These are phyloP conservation scores for Pseudogymnoascus sp. DNA, from an alignment of 2,329 filamentous ascomycete species.

Conservation along the genomic window DNA sequence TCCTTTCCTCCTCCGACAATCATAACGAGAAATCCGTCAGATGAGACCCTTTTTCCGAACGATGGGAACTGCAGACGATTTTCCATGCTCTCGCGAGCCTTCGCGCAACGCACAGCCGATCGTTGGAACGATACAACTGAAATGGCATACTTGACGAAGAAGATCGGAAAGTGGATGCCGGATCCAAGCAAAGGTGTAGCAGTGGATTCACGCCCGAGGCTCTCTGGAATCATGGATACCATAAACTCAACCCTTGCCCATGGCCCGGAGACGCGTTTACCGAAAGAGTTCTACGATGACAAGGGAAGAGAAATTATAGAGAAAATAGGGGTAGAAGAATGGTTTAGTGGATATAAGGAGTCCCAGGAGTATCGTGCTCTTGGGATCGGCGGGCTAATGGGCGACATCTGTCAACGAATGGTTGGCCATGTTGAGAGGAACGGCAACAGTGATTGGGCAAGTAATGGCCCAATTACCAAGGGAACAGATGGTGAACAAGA, in stretches of 20 bases:
- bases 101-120: conserved; percentile 63
- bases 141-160: conserved; percentile 72
- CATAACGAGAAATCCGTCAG: conserved; percentile 53
- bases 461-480: conserved; percentile 32
- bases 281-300: conserved; percentile 78
- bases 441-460: conserved; percentile 38
- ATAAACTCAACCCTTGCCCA: conserved; percentile 86
- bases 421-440: conserved; percentile 56
- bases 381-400: conserved; percentile 78
- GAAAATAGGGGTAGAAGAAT: conserved; percentile 76
- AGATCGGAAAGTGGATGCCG: conserved; percentile 83
- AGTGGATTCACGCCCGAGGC: conserved; percentile 74
- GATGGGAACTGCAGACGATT: conserved; percentile 68
- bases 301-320: conserved; percentile 63
- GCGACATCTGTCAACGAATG: conserved; percentile 75
- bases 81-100: conserved; percentile 59
- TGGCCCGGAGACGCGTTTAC: conserved; percentile 69
- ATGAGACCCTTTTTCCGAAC: conserved; percentile 78
- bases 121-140: conserved; percentile 72
- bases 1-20: conserved; percentile 58
- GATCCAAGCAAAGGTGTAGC: conserved; percentile 59
- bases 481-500: conserved; percentile 41
- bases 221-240: conserved; percentile 90
- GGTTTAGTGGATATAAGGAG: conserved; percentile 83
- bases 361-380: conserved; percentile 79